These are phyloP conservation scores for Thymus mandschuricus DNA, from an alignment of 257 asterid genomes.

Conservation along the genomic window DNA sequence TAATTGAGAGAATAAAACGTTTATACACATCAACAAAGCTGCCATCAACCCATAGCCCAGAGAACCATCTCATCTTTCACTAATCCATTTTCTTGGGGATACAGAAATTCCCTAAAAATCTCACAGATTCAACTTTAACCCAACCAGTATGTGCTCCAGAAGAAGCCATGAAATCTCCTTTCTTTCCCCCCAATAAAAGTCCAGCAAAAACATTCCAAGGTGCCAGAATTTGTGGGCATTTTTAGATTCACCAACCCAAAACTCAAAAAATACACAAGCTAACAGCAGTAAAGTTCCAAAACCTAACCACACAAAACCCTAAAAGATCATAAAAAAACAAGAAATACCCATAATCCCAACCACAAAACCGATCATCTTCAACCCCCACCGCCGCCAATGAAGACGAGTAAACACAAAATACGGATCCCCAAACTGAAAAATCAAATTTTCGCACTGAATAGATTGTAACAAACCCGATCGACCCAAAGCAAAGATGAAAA, in stretches of 20 bases:
- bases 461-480: slow-evolving; percentile 10
- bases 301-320: slow-evolving; percentile 31
- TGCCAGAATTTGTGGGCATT: not conserved
- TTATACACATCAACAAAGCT: not conserved
- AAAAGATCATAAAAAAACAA: slow-evolving; percentile 6
- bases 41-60: not conserved
- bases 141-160: too few relatives aligned
- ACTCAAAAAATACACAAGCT: not conserved
- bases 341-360: slow-evolving; percentile 1
- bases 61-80: not conserved
- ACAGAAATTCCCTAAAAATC: not conserved
- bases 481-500: not conserved
- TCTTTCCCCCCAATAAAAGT: not conserved
- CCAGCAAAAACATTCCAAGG: not conserved
- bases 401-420: not conserved
- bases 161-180: not conserved
- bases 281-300: not conserved
- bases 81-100: not conserved
- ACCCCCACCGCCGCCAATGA: not conserved
- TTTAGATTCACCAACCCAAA: not conserved
- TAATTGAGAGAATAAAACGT: not conserved
- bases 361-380: not conserved
- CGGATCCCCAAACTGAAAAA: slow-evolving; percentile 10
- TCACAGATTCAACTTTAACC: too few relatives aligned
- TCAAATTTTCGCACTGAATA: not conserved